Evolutionary conservation across 768 basidiomycete species (phyloP).

Genomic region (Pholiota conissans): DNA sequence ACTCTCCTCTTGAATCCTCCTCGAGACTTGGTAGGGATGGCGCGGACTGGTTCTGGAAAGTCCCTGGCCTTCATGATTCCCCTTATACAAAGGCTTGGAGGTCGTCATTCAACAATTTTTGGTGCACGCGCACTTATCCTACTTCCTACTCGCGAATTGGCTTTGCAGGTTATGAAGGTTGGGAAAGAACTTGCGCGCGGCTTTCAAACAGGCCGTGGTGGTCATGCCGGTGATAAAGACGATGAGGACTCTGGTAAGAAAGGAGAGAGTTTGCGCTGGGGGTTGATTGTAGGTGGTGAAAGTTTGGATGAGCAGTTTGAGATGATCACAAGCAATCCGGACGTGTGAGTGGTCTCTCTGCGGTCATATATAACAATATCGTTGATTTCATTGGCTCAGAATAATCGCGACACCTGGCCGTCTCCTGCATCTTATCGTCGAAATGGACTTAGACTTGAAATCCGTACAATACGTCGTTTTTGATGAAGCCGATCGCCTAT

Average conservation of each 20-base stretch:
- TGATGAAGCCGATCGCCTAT: conserved; percentile 97
- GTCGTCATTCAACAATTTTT: conserved; percentile 74
- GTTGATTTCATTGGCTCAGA: conserved; percentile 37
- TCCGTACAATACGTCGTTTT: conserved; percentile 90
- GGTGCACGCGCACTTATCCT: conserved; percentile 88
- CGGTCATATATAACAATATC: conserved; percentile 5
- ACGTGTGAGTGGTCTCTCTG: conserved; percentile 68
- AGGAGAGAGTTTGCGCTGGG: conserved; percentile 78
- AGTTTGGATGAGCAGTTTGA: conserved; percentile 95
- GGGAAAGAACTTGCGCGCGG: conserved; percentile 93
- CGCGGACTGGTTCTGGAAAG: conserved; percentile 96
- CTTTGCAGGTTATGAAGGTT: conserved; percentile 89
- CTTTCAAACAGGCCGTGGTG: conserved; percentile 60
- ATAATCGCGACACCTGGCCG: conserved; percentile 98
- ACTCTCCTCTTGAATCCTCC: conserved; percentile 81
- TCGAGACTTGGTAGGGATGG: conserved; percentile 96
- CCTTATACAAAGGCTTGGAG: conserved; percentile 82
- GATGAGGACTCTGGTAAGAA: conserved; percentile 49
- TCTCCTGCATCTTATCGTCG: conserved; percentile 92
- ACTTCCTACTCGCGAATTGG: conserved; percentile 91
- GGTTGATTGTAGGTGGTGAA: conserved; percentile 94
- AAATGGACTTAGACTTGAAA: conserved; percentile 92
- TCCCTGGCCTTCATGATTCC: conserved; percentile 96
- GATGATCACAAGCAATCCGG: conserved; percentile 91
- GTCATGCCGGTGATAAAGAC: conserved; percentile 77